Evolutionary conservation across 352 stramenopile species (phyloP).

Genomic region (Globisporangium irregulare): DNA sequence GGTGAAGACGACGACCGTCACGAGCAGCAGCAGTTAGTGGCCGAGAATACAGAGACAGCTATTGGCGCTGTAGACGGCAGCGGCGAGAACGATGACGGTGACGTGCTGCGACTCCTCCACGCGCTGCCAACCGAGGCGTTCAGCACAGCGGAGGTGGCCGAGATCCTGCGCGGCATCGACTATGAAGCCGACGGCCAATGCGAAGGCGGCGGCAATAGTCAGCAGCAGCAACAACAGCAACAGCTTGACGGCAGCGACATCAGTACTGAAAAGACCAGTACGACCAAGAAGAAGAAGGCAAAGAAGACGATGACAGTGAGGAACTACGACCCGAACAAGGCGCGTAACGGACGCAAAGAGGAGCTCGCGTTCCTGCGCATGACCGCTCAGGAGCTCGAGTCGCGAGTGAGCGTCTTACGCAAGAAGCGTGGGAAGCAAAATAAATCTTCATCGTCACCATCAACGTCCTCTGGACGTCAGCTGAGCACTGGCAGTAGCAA

Average conservation of each 20-base stretch:
- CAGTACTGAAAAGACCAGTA: neutral
- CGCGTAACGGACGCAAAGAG: slow-evolving; percentile 27
- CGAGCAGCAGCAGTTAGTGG: neutral
- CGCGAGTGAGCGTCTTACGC: slow-evolving; percentile 18
- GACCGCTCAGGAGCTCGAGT: slow-evolving; percentile 11
- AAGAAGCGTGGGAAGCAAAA: slow-evolving; percentile 7
- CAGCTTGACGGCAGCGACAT: neutral
- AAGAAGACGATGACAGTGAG: neutral
- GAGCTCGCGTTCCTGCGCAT: slow-evolving; percentile 33
- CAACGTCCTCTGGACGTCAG: neutral
- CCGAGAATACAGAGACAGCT: neutral
- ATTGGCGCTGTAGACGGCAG: neutral
- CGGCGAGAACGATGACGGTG: neutral
- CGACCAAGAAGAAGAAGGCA: neutral
- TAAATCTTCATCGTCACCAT: neutral
- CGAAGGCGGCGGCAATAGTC: neutral
- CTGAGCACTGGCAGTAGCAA: neutral
- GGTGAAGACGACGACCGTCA: neutral
- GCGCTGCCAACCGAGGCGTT: neutral
- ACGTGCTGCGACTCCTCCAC: neutral
- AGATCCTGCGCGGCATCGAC: neutral
- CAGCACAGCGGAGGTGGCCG: neutral
- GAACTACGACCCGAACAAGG: neutral
- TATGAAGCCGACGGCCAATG: no score
- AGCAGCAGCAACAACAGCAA: neutral